phyloP scores from a whole-genome alignment of 2,329 filamentous ascomycete genomes.

The Lasiodiplodia gonubiensis region DNA sequence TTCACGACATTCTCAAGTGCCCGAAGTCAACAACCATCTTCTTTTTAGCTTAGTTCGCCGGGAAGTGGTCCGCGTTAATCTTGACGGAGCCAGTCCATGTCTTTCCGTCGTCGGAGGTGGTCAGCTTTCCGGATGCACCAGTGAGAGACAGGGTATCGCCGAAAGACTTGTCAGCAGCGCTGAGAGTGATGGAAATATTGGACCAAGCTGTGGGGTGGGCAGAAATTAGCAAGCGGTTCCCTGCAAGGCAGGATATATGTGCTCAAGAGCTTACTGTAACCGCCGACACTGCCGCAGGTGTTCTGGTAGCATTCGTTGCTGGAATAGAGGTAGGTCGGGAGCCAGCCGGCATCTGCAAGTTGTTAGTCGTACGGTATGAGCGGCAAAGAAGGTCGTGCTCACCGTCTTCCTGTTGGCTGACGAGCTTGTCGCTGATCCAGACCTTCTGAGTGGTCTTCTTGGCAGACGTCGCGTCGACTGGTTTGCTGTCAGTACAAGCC shows the following conservation, averaged over 20 bases:
- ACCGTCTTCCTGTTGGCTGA: constrained; percentile 18
- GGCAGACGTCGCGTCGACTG: background rate
- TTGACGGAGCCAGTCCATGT: constrained; percentile 29
- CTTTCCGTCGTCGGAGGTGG: constrained; percentile 28
- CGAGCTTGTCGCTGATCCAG: constrained; percentile 8
- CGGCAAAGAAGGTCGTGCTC: background rate
- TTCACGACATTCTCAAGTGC: background rate
- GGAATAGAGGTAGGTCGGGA: constrained; percentile 33
- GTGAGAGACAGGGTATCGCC: constrained; percentile 21
- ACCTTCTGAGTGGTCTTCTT: constrained; percentile 19
- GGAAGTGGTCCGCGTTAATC: constrained; percentile 27
- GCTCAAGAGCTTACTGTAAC: constrained; percentile 3
- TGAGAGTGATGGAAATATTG: constrained; percentile 27
- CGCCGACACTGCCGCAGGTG: constrained; percentile 23
- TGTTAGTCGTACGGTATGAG: background rate
- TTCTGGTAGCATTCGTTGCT: constrained; percentile 28
- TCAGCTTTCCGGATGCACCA: background rate
- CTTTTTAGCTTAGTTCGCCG: background rate
- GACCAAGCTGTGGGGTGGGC: background rate
- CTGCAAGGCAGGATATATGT: too few species aligned
- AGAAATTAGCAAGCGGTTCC: background rate
- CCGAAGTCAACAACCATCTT: background rate
- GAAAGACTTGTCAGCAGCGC: constrained; percentile 20
- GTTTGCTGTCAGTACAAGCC: background rate
- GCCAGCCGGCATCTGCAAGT: background rate